Percentiles rank a stretch among this genome's conserved stretches.
These are phyloP conservation scores for Erodium texanum DNA, from an alignment of 441 rosid species.

Conservation along the genomic window DNA sequence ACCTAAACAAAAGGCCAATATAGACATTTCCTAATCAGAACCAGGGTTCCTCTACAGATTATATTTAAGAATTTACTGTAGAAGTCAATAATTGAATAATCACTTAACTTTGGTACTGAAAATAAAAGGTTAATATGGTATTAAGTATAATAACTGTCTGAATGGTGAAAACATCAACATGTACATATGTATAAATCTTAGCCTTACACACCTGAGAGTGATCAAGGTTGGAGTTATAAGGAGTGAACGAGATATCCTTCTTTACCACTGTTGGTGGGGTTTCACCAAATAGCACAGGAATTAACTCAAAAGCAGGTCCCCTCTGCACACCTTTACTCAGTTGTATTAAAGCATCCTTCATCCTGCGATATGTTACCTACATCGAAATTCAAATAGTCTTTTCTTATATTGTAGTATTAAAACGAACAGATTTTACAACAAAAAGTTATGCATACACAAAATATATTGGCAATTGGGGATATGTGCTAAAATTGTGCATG, in stretches of 20 bases:
- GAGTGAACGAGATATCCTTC: conserved; percentile 47
- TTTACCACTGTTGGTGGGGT: conserved; percentile 43
- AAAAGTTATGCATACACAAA: conserved; percentile 6
- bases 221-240: conserved; percentile 69
- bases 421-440: neutral
- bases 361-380: conserved; percentile 81
- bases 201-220: conserved; percentile 59
- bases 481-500: neutral
- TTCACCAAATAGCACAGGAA: conserved; percentile 88
- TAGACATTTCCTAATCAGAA: neutral
- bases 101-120: neutral
- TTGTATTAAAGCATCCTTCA: conserved; percentile 84
- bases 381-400: conserved; percentile 7
- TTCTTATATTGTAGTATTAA: neutral
- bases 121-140: neutral
- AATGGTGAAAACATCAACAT: neutral
- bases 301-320: conserved; percentile 82
- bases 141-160: neutral
- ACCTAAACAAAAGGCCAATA: neutral
- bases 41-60: neutral
- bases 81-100: too few species aligned
- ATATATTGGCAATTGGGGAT: neutral
- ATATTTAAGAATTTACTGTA: neutral
- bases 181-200: neutral
- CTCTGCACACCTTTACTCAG: conserved; percentile 74